Base-by-base conservation (phyloP, 805 yeast genomes). In the Metschnikowia aberdeeniae region DNA sequence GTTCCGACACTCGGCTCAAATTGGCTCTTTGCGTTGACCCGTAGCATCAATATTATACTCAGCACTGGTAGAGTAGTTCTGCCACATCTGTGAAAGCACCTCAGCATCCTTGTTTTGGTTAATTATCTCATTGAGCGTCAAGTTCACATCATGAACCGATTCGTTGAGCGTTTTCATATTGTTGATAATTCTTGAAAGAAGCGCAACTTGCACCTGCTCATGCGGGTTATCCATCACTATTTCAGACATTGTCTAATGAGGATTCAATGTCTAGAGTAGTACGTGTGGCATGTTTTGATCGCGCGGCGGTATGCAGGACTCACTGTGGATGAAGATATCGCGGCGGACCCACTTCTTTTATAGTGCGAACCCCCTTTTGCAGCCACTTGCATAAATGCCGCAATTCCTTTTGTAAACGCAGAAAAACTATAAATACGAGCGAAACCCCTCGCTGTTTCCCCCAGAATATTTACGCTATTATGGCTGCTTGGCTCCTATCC, bases 151-250 rank as follows among this genome's bases (percentile, higher is more conserved):
- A 8, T 70, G 74, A 1, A 88, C 78, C 31, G 89, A 83, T 48
- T 81, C 86, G 58, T 88, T 88, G 51, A 88, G 66, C 49, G 82
- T 72, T 55, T 84, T 89, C 62, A 86, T 79, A 53, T 84, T 86
- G 61, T 77, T 79, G 40, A 85, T 80, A n/a, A 87, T 86, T 51
- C 96, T 78, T 9, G 86, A 78, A 34, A 85, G 69, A 19, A 89
- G 68, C 12, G 88, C 88, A 52, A 78, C 82, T 59, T 88, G 96
- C 6, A 79, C 85, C 58, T 84, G 85, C 56, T 86, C 90, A 58
- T 87, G 90, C 4, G 96, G 96, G 56, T 86, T 87, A 64, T 86
- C 89, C 95, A 86, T 86, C 33, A 17, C 27, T 13, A 34, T 12
- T 11, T 40, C 31, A 11, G 43, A 40, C 43, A 40, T 40, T 11